These are phyloP conservation scores for Arxiozyma heterogenica DNA, from an alignment of 1,139 yeast genomes.

Conservation along the genomic window DNA sequence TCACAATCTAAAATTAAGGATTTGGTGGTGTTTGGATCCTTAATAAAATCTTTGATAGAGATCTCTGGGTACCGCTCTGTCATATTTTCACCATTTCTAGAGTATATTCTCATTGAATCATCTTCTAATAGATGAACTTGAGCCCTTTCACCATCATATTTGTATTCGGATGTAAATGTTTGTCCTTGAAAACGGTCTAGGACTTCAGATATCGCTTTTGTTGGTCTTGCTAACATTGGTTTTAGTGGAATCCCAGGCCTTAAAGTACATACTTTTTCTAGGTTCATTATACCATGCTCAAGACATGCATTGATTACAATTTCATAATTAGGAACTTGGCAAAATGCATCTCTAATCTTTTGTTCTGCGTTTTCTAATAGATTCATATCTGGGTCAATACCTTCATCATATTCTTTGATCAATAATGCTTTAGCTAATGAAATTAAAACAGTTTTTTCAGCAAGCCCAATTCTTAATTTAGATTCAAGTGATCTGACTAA, in stretches of 20 bases:
- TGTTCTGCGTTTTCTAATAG: slow-evolving; percentile 61
- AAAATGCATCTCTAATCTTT: slow-evolving; percentile 71
- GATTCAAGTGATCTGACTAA: slow-evolving; percentile 87
- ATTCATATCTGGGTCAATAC: slow-evolving; percentile 21
- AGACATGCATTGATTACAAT: slow-evolving; percentile 58
- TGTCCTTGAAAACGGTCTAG: slow-evolving; percentile 80
- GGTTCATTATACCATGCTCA: slow-evolving; percentile 54
- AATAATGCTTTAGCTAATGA: slow-evolving; percentile 79
- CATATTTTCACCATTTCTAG: slow-evolving; percentile 96
- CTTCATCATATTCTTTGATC: slow-evolving; percentile 41
- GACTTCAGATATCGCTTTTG: slow-evolving; percentile 83
- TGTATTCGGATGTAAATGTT: slow-evolving; percentile 88
- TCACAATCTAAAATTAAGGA: slow-evolving; percentile 85
- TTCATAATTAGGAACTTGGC: slow-evolving; percentile 88
- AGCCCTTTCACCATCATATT: slow-evolving; percentile 96
- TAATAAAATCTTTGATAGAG: slow-evolving; percentile 54
- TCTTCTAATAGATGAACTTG: slow-evolving; percentile 71
- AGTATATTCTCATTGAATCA: slow-evolving; percentile 69
- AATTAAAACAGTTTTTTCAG: slow-evolving; percentile 82
- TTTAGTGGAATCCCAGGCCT: slow-evolving; percentile 92
- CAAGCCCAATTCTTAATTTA: slow-evolving; percentile 83
- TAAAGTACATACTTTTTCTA: slow-evolving; percentile 61
- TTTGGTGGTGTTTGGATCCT: slow-evolving; percentile 31
- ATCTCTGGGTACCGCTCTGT: slow-evolving; percentile 92
- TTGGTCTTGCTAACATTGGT: slow-evolving; percentile 98